Evolutionary conservation across 1,139 yeast genomes (phyloP).

Genomic region (Nematodospora anomalae): DNA sequence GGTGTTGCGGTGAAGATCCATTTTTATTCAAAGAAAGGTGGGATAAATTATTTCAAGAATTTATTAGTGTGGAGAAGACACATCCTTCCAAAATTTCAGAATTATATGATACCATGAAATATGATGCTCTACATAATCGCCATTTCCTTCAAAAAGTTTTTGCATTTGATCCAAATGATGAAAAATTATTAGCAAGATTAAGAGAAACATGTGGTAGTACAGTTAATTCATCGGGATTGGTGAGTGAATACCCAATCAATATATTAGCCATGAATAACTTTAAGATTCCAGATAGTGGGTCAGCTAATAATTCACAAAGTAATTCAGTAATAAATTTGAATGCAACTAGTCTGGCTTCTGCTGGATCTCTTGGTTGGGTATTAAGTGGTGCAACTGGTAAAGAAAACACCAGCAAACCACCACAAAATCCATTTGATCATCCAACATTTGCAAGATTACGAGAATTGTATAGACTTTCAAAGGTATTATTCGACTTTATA

Average conservation of each 20-base stretch:
- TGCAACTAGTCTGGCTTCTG: slow-evolving; percentile 37
- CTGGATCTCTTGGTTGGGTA: slow-evolving; percentile 78
- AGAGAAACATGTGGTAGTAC: slow-evolving; percentile 49
- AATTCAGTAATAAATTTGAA: slow-evolving; percentile 33
- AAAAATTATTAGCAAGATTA: slow-evolving; percentile 38
- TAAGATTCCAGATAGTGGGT: slow-evolving; percentile 44
- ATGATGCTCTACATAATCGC: slow-evolving; percentile 94
- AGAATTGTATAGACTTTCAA: slow-evolving; percentile 85
- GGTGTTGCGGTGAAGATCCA: slow-evolving; percentile 99
- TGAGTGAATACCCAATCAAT: slow-evolving; percentile 79
- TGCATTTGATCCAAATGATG: slow-evolving; percentile 62
- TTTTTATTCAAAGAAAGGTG: slow-evolving; percentile 88
- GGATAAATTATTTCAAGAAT: slow-evolving; percentile 95
- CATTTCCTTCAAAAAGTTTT: slow-evolving; percentile 83
- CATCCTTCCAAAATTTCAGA: slow-evolving; percentile 98
- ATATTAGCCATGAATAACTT: slow-evolving; percentile 75
- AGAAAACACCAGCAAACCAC: slow-evolving; percentile 5
- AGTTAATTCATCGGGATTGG: slow-evolving; percentile 61
- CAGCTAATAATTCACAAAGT: slow-evolving; percentile 17
- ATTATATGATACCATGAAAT: slow-evolving; percentile 96
- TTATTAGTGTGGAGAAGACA: slow-evolving; percentile 89
- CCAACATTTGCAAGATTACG: slow-evolving; percentile 78
- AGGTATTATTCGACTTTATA: slow-evolving; percentile 92
- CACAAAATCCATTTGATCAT: slow-evolving; percentile 70
- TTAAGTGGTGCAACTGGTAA: slow-evolving; percentile 47